A percentile compares a stretch with the other conserved stretches of the same genome.
Evolutionary conservation across 2,329 filamentous ascomycete genomes (phyloP).

Genomic region (Sporothrix protearum): DNA sequence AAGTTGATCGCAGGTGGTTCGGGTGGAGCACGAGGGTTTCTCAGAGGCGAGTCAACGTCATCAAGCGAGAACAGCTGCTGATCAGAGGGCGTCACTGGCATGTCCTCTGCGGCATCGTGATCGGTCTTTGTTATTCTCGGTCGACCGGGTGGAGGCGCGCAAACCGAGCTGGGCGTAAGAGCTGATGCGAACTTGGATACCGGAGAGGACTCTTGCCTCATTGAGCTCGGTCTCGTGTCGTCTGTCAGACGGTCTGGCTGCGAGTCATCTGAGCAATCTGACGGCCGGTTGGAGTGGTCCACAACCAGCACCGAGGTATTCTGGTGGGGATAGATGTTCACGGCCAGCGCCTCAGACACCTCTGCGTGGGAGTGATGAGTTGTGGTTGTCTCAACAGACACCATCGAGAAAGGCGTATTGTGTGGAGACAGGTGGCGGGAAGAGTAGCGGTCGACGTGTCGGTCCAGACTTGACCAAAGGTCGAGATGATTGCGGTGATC

Average conservation of each 20-base stretch:
- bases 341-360: conserved; percentile 59
- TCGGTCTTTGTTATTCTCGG: conserved; percentile 28
- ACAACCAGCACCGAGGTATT: conserved; percentile 62
- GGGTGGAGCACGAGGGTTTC: conserved; percentile 60
- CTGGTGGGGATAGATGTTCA: conserved; percentile 61
- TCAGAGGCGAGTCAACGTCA: conserved; percentile 58
- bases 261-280: conserved; percentile 42
- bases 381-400: conserved; percentile 60
- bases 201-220: conserved; percentile 6
- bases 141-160: neutral
- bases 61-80: conserved; percentile 48
- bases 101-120: conserved; percentile 36
- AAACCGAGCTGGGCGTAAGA: conserved; percentile 4
- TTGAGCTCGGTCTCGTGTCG: conserved; percentile 12
- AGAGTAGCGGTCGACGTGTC: conserved; percentile 53
- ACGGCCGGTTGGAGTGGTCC: conserved; percentile 51
- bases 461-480: conserved; percentile 44
- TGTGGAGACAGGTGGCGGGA: conserved; percentile 52
- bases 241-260: conserved; percentile 26
- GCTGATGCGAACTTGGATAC: conserved; percentile 30
- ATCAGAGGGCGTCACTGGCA: conserved; percentile 52
- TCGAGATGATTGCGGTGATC: conserved; percentile 25
- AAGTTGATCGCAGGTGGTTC: conserved; percentile 54
- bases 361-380: conserved; percentile 48
- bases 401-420: conserved; percentile 60